phyloP scores from a whole-genome alignment of 2,329 filamentous ascomycete species.

The Teratosphaeria destructans region DNA sequence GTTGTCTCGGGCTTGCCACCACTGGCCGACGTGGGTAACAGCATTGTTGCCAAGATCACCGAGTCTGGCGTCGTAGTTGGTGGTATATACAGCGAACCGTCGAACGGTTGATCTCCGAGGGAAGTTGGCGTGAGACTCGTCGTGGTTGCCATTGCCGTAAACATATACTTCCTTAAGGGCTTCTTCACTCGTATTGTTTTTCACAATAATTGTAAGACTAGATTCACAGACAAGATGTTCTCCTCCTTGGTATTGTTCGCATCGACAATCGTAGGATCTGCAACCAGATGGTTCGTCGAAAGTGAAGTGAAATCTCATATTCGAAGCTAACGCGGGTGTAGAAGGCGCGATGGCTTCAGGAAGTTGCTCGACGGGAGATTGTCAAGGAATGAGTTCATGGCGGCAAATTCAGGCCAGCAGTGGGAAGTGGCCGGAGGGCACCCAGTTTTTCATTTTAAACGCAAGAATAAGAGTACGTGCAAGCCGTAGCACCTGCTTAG shows the following conservation, averaged over 20 bases:
- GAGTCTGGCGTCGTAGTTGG: neutral
- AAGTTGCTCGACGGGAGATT: neutral
- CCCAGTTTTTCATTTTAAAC: neutral
- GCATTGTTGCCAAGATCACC: neutral
- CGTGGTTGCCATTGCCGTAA: too few relatives aligned
- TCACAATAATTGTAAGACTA: neutral
- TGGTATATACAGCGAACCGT: neutral
- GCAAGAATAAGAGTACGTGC: neutral
- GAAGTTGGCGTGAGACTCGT: neutral
- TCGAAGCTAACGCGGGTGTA: neutral
- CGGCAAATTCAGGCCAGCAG: too few relatives aligned
- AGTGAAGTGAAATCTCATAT: neutral
- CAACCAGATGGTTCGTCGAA: neutral
- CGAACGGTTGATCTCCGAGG: neutral
- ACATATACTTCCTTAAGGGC: too few relatives aligned
- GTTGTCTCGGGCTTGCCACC: neutral
- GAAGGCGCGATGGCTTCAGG: neutral
- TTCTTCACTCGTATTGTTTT: neutral
- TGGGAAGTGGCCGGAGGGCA: neutral
- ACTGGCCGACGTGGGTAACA: neutral
- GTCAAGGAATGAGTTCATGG: neutral
- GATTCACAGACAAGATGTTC: neutral
- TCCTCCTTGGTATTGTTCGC: neutral
- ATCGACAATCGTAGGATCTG: neutral
- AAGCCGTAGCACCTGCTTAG: neutral